phyloP scores from a whole-genome alignment of 345 rosid genomes.

The Erodium maritimum region DNA sequence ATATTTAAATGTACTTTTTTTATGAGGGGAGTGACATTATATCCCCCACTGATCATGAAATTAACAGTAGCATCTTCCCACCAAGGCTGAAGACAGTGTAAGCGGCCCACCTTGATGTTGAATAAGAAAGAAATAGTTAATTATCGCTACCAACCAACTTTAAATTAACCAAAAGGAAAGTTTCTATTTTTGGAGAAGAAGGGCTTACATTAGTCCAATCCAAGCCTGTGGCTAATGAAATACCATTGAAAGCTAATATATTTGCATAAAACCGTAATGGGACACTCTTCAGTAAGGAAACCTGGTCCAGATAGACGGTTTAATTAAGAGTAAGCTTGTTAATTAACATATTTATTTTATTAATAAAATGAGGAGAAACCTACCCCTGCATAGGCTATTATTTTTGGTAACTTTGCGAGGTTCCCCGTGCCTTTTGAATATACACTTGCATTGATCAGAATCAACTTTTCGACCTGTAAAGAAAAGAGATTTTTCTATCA shows the following conservation, averaged over 20 bases:
- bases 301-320: slow-evolving; percentile 26
- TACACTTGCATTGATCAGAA: slow-evolving; percentile 67
- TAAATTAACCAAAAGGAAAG: background rate
- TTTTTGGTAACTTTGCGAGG: slow-evolving; percentile 47
- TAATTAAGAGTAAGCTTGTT: background rate
- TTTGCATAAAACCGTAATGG: slow-evolving; percentile 69
- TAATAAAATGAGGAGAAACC: background rate
- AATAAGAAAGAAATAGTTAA: background rate
- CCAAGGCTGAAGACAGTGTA: slow-evolving; percentile 80
- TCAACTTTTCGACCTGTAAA: slow-evolving; percentile 57
- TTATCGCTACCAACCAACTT: background rate
- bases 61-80: slow-evolving; percentile 72
- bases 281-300: slow-evolving; percentile 47
- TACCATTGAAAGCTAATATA: slow-evolving; percentile 37
- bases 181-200: background rate
- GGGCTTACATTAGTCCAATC: slow-evolving; percentile 71
- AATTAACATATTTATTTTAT: background rate
- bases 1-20: too few species aligned
- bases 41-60: slow-evolving; percentile 77
- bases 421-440: slow-evolving; percentile 70
- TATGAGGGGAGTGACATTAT: slow-evolving; percentile 49
- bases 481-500: background rate
- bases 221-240: slow-evolving; percentile 37
- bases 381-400: slow-evolving; percentile 72
- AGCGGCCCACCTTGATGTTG: slow-evolving; percentile 43